Conservation (phyloP, 441 rosid species). For the Macaranga tanarius region DNA sequence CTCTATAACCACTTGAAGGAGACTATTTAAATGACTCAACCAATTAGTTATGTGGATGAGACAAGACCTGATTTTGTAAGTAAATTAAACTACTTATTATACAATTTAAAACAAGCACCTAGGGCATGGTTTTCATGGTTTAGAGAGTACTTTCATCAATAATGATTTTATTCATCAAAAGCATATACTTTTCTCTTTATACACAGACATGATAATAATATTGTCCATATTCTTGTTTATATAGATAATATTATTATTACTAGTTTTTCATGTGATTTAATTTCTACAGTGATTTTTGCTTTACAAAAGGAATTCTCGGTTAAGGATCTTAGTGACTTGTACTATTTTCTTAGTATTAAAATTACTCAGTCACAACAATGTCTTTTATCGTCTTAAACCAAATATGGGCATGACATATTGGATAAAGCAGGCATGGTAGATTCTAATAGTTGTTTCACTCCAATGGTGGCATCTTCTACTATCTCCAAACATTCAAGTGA, state of each 20-base stretch:
- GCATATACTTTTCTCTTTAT: too few species aligned
- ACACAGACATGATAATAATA: not conserved
- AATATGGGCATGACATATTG: not conserved
- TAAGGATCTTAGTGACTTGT: too few species aligned
- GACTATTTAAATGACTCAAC: too few species aligned
- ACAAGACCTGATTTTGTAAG: not conserved
- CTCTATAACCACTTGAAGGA: not conserved
- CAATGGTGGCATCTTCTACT: not conserved
- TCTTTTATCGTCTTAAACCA: not conserved
- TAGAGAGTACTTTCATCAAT: too few species aligned
- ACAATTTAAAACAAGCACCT: too few species aligned
- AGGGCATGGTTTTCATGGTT: too few species aligned
- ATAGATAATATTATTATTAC: not conserved
- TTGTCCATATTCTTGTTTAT: not conserved
- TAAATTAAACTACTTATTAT: not conserved
- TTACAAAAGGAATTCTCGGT: not conserved
- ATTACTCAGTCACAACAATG: not conserved
- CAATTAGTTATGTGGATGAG: not conserved
- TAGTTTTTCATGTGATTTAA: not conserved
- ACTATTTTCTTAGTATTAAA: too few species aligned
- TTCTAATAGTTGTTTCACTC: not conserved
- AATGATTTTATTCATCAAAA: too few species aligned
- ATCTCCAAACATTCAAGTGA: not conserved
- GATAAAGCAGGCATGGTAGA: not conserved
- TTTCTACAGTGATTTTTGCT: not conserved